Percentiles rank a stretch among this genome's conserved stretches.
Evolutionary conservation across 2,329 filamentous ascomycete species (phyloP).

Genomic region (Hypoxylon rubiginosum): DNA sequence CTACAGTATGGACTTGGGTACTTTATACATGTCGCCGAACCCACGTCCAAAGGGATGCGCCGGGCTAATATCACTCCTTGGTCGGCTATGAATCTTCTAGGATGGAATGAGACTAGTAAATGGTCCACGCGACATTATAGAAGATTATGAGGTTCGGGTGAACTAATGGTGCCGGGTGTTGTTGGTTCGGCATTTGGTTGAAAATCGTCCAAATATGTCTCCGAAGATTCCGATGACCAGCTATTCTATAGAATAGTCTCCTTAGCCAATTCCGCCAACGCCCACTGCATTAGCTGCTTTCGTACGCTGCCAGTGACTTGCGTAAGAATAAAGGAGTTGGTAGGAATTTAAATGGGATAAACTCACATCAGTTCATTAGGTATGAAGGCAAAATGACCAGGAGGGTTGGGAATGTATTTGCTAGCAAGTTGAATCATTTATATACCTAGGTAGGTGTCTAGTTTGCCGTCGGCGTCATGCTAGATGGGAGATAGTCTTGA

Average conservation of each 20-base stretch:
- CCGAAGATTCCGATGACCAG: slow-evolving; percentile 13
- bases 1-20: too few species aligned
- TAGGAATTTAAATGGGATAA: not conserved
- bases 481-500: not conserved
- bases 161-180: not conserved
- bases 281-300: too few species aligned
- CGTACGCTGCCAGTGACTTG: not conserved
- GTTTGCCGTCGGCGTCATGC: not conserved
- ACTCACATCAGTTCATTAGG: not conserved
- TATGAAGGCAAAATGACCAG: not conserved
- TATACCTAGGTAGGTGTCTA: not conserved
- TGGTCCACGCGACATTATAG: not conserved
- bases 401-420: not conserved
- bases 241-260: not conserved
- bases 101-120: not conserved
- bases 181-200: not conserved
- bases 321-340: not conserved
- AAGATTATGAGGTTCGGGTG: not conserved
- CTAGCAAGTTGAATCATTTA: too few species aligned
- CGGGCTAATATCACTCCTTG: not conserved
- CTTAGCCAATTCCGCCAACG: too few species aligned
- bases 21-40: too few species aligned
- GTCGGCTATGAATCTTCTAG: not conserved
- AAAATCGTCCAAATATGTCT: not conserved
- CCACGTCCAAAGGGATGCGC: not conserved